Evolutionary conservation across 2,329 filamentous ascomycete genomes (phyloP).

Genomic region (Trichocomaceae sp.): DNA sequence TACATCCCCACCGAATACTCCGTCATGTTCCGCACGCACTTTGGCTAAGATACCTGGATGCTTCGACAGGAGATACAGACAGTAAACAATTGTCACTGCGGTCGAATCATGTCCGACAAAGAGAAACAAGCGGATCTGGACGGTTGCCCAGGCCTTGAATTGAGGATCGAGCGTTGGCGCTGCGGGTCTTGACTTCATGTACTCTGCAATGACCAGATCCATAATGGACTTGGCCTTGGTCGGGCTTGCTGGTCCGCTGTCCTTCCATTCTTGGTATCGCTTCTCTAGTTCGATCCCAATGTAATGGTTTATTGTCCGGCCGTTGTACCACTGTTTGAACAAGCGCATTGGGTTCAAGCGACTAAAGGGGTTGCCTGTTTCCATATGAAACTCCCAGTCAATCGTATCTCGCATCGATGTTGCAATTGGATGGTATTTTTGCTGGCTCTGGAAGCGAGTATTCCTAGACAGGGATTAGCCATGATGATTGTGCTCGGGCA

Average conservation of each 20-base stretch:
- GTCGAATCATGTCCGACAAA: slow-evolving; percentile 23
- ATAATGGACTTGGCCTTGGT: not conserved
- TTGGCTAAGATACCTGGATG: slow-evolving; percentile 28
- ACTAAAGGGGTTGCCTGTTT: not conserved
- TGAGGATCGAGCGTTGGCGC: not conserved
- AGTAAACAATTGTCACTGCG: slow-evolving; percentile 25
- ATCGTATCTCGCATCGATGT: not conserved
- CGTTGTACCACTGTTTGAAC: not conserved
- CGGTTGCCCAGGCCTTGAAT: not conserved
- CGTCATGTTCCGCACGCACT: slow-evolving; percentile 47
- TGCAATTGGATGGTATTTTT: not conserved
- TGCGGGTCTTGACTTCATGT: not conserved
- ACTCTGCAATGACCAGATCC: not conserved
- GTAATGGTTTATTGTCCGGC: not conserved
- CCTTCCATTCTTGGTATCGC: slow-evolving; percentile 3
- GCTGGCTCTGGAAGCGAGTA: not conserved
- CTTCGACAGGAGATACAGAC: slow-evolving; percentile 31
- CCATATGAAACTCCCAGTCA: not conserved
- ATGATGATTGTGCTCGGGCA: too few species aligned
- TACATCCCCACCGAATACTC: slow-evolving; percentile 43
- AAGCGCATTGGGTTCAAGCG: not conserved
- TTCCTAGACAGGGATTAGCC: not conserved
- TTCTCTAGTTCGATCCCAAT: slow-evolving; percentile 1
- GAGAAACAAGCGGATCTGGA: not conserved
- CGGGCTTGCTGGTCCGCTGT: not conserved